phyloP scores from a whole-genome alignment of 164 flowering plant genomes.

The Vitis cinerea region DNA sequence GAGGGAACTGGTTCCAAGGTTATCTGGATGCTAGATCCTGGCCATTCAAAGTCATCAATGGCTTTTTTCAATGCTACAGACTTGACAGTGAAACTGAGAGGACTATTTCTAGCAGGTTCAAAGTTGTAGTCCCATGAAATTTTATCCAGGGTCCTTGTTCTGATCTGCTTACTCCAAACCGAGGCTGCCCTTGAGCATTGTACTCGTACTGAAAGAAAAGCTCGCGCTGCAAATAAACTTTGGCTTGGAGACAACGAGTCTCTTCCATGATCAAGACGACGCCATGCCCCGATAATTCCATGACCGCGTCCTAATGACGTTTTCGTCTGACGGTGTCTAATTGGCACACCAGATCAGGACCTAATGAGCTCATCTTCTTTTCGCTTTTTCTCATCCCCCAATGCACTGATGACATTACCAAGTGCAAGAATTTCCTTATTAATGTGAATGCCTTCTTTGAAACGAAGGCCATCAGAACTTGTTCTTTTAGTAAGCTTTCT shows the following conservation, averaged over 20 bases:
- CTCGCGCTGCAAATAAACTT: slow-evolving; percentile 82
- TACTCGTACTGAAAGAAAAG: slow-evolving; percentile 74
- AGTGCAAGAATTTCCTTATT: no score
- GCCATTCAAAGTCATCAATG: slow-evolving; percentile 98
- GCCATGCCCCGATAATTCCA: slow-evolving; percentile 91
- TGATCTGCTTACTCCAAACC: slow-evolving; percentile 85
- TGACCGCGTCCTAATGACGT: slow-evolving; percentile 80
- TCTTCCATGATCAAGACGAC: slow-evolving; percentile 87
- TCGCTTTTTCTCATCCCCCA: slow-evolving; percentile 9
- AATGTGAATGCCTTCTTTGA: no score
- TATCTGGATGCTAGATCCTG: slow-evolving; percentile 87
- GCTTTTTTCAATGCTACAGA: slow-evolving; percentile 93
- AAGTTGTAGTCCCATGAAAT: slow-evolving; percentile 92
- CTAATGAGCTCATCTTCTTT: slow-evolving; percentile 54
- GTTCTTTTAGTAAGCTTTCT: no score
- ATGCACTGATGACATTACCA: no score
- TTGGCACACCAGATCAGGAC: slow-evolving; percentile 69
- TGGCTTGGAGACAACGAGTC: slow-evolving; percentile 87
- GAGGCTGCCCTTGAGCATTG: slow-evolving; percentile 65
- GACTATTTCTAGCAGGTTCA: slow-evolving; percentile 83
- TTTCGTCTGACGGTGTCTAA: slow-evolving; percentile 92
- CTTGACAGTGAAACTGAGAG: slow-evolving; percentile 84
- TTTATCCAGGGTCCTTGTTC: slow-evolving; percentile 91
- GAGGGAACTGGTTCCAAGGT: slow-evolving; percentile 73
- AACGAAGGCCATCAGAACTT: no score